Base-by-base conservation (phyloP, 768 basidiomycete species). In the Hydnomerulius pinastri region DNA sequence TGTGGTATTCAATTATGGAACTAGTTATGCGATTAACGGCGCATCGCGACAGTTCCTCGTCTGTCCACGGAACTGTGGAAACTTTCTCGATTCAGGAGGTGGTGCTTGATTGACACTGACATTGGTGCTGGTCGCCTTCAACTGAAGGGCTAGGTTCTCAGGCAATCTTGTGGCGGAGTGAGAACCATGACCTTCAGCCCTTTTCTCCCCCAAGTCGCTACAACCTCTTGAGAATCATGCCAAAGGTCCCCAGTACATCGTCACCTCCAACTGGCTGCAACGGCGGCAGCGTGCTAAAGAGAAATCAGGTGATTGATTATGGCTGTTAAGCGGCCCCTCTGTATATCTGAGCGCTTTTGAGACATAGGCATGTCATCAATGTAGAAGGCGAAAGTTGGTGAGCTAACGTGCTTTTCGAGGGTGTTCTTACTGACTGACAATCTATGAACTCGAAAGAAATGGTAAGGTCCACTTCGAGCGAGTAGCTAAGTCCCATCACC, bases 301-400 rank as follows among this genome's bases (percentile, higher is more conserved):
- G 57, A 50, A 65, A 64, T 28, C 61, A 63, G 60, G 63, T 64
- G 21, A 51, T 20, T 44, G 30, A 28, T 18, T 35, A 45, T 49
- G 35, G 27, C 43, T 20, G 12, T 48, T 23, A 21, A 20, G 13
- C 23, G 20, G 17, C 13, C 49, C 29, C 50, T 30, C 13, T 23
- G 20, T 29, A 37, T 39, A 32, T 46, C 23, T 46, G 17, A 50
- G 39, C 43, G 36, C 28, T 28, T 36, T 35, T 45, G 7, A 37
- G 27, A 41, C 20, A 20, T 29, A 72, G 72, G 72, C 74, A n/a
- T 75, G 73, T 46, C 70, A 71, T 43, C 66, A 88, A 75, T 90
- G 88, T 62, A 83, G 88, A 33, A 76, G 81, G 55, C 78, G 88
- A 51, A 90, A 90, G 67, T 62, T 90, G 70, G 85, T 86, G 58